Evolutionary conservation across 2,329 filamentous ascomycete genomes (phyloP), one percentile per base, ranked within the genome.

Genomic region (Paraphaeosphaeria sporulosa): DNA sequence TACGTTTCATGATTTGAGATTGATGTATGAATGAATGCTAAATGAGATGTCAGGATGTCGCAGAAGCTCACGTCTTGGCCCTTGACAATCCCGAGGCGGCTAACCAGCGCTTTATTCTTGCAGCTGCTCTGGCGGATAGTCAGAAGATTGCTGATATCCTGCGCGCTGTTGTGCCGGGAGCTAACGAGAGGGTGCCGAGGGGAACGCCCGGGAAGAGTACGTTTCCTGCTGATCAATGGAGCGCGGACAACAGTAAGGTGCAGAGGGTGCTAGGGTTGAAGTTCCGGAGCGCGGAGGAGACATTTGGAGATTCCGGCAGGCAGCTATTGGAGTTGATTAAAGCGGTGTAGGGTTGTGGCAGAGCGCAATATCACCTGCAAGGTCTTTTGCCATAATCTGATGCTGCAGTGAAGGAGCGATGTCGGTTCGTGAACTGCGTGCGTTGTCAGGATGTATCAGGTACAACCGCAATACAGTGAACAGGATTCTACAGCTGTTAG

Each of bases 91-190:
- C 83, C 1, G 83, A 83, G 34, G 80, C 79, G 12, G 86, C 84
- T 0, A 85, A 83, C 13, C 82, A 87, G 70, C 80, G 89, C 1
- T 90, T 89, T 75, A 86, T 89, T 67, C 25, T 61, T 38, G 83
- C 87, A 0, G 49, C 38, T 27, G 82, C 82, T 0, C 78, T 84
- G 63, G 89, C 88, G 69, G 82, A 78, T 54, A 89, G 89, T 68
- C 82, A 83, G 67, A 76, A 82, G 68, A 82, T 88, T 48, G 81
- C 80, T 0, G 81, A 86, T 54, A 77, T 85, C n/a, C 80, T 89
- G 32, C 71, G 79, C 19, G 80, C 82, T 62, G 72, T 80, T 47
- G 85, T 85, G 62, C 83, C 83, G 0, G 75, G 85, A 63, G 77
- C 84, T 51, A 74, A 76, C 58, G 75, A 77, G 6, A 69, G 72